These are phyloP conservation scores for Seminavis robusta DNA, from an alignment of 108 stramenopile genomes.

Conservation along the genomic window DNA sequence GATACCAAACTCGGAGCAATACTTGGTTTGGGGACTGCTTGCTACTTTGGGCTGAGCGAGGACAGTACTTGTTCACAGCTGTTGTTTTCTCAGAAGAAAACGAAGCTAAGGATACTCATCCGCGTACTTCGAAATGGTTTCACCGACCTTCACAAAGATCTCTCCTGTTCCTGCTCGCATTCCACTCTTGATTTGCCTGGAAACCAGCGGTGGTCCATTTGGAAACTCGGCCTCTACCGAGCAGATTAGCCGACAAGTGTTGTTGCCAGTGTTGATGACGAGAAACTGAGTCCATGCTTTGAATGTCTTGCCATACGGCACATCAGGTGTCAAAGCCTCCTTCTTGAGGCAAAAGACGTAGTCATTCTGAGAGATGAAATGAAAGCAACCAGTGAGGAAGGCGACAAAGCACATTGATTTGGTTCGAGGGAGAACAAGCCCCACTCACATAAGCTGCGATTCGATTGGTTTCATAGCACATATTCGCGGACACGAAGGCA, in stretches of 20 bases:
- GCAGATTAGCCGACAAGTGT: slow-evolving; percentile 61
- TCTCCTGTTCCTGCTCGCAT: slow-evolving; percentile 73
- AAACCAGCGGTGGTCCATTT: slow-evolving; percentile 72
- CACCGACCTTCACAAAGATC: slow-evolving; percentile 61
- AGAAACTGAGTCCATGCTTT: slow-evolving; percentile 72
- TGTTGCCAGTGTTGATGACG: slow-evolving; percentile 63
- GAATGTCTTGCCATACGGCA: slow-evolving; percentile 72
- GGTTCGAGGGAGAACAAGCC: no score
- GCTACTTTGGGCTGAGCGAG: no score
- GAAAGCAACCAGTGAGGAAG: neutral
- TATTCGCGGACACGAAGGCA: slow-evolving; percentile 77
- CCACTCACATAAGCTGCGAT: slow-evolving; percentile 68
- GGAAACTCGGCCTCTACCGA: slow-evolving; percentile 82
- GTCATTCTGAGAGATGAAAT: slow-evolving; percentile 27
- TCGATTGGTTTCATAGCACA: slow-evolving; percentile 51
- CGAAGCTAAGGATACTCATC: slow-evolving; percentile 63
- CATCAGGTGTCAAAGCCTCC: slow-evolving; percentile 70
- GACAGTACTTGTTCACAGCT: no score
- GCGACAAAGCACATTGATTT: neutral
- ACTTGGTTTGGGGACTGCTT: no score
- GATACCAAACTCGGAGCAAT: no score
- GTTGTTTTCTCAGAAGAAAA: no score
- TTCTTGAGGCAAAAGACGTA: slow-evolving; percentile 69
- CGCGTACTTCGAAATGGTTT: slow-evolving; percentile 68
- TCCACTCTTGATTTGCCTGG: slow-evolving; percentile 75